A percentile compares a stretch with the other conserved stretches of the same genome.
Conservation (phyloP, 2,329 filamentous ascomycete genomes). For the Myriosclerotinia duriaeana region DNA sequence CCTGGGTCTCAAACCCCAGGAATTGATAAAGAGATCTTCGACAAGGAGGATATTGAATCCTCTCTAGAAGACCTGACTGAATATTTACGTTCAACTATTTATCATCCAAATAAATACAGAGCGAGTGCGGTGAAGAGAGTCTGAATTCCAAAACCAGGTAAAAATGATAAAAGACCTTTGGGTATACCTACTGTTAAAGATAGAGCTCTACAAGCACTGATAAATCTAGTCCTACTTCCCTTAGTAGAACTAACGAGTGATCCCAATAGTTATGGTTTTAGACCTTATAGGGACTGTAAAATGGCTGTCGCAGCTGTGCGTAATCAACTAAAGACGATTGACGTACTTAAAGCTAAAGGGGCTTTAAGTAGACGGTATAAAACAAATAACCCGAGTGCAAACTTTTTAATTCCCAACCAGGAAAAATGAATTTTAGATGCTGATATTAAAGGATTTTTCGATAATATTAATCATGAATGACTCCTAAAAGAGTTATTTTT, state of each 20-base stretch:
- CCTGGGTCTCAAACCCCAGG: no score
- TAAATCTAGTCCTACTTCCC: not conserved
- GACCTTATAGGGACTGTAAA: not conserved
- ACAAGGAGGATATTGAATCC: no score
- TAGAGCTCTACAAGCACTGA: not conserved
- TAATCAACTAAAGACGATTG: not conserved
- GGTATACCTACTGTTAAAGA: slow-evolving; percentile 6
- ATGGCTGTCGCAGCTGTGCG: not conserved
- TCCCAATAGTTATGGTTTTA: slow-evolving; percentile 2
- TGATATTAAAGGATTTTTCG: slow-evolving; percentile 5
- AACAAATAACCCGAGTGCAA: no score
- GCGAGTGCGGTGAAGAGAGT: slow-evolving; percentile 1
- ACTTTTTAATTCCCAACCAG: no score
- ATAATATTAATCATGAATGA: not conserved
- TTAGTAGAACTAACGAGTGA: slow-evolving; percentile 2
- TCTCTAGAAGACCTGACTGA: no score
- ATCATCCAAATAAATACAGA: slow-evolving; percentile 1
- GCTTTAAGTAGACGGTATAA: no score
- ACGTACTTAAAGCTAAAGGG: no score
- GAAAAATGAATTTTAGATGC: not conserved
- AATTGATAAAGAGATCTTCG: no score
- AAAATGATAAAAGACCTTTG: not conserved
- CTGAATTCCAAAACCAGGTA: not conserved
- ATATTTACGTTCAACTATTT: no score
- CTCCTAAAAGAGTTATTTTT: not conserved